phyloP scores from a whole-genome alignment of 140 eudicot species.

The Cichorium intybus region DNA sequence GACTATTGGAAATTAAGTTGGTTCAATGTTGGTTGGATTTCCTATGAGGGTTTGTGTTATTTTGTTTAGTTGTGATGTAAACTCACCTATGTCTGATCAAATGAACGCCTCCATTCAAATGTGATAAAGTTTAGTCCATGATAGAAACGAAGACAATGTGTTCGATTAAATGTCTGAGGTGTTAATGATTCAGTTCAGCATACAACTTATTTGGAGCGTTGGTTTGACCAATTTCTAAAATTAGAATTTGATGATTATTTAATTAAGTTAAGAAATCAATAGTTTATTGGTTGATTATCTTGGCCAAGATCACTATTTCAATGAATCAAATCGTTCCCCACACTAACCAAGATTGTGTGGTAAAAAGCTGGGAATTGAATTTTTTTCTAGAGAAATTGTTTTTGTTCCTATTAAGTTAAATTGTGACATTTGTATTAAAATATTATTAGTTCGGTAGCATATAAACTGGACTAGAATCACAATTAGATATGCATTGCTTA shows the following conservation, averaged over 20 bases:
- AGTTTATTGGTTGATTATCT: not conserved
- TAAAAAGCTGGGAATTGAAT: not conserved
- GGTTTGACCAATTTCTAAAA: not conserved
- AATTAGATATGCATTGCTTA: too few relatives aligned
- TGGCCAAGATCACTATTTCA: not conserved
- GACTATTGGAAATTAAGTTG: conserved; percentile 4
- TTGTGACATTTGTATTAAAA: too few relatives aligned
- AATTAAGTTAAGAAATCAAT: not conserved
- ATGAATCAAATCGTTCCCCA: too few relatives aligned
- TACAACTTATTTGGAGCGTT: not conserved
- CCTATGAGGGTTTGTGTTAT: not conserved
- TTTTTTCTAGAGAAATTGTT: too few relatives aligned
- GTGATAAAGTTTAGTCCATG: not conserved
- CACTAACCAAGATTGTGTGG: not conserved
- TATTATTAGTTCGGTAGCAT: too few relatives aligned
- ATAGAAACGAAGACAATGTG: conserved; percentile 20
- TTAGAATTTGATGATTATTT: not conserved
- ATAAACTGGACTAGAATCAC: too few relatives aligned
- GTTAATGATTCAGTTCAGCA: not conserved
- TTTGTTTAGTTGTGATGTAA: conserved; percentile 2
- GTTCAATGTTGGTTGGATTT: conserved; percentile 10
- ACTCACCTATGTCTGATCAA: conserved; percentile 14
- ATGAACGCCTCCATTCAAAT: not conserved
- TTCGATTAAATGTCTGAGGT: conserved; percentile 17
- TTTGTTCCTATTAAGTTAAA: too few relatives aligned